Percentiles rank a stretch among this genome's conserved stretches.
phyloP scores from a whole-genome alignment of 1,284 basidiomycete species.

The Cutaneotrichosporon sp. region DNA sequence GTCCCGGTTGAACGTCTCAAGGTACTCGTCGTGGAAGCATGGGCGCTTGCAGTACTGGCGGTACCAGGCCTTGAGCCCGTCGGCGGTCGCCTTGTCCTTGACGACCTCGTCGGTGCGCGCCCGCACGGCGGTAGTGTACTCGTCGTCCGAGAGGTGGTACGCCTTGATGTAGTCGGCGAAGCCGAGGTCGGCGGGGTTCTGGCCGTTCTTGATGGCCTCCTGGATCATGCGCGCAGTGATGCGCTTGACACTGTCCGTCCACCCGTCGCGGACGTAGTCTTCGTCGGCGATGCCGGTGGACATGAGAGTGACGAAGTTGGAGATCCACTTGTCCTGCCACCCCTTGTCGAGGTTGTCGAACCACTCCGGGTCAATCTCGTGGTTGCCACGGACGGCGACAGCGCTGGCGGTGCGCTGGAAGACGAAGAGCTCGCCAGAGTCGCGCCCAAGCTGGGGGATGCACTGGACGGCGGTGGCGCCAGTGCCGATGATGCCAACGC shows the following conservation, averaged over 20 bases:
- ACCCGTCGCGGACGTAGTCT: constrained; percentile 20
- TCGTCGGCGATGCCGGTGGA: constrained; percentile 8
- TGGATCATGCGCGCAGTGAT: constrained; percentile 15
- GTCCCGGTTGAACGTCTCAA: constrained; percentile 18
- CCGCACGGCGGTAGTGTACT: constrained; percentile 9
- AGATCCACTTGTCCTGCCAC: constrained; percentile 18
- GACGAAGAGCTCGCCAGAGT: constrained; percentile 17
- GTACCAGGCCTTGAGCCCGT: constrained; percentile 24
- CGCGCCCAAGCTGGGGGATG: constrained; percentile 15
- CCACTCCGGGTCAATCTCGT: constrained; percentile 24
- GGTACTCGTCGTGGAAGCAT: constrained; percentile 22
- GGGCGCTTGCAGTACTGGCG: constrained; percentile 23
- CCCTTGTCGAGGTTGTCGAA: constrained; percentile 17
- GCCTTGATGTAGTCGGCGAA: constrained; percentile 11
- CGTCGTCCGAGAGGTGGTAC: constrained; percentile 17
- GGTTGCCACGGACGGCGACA: constrained; percentile 19
- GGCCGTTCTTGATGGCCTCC: background rate
- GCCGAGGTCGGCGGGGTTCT: background rate
- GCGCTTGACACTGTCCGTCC: constrained; percentile 19
- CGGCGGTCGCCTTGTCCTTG: constrained; percentile 14
- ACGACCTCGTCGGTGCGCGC: constrained; percentile 17
- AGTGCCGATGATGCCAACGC: constrained; percentile 15
- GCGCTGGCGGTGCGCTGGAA: constrained; percentile 26
- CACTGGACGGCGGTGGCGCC: constrained; percentile 19
- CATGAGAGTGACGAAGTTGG: constrained; percentile 19